Percentiles rank a stretch among this genome's conserved stretches.
These are phyloP conservation scores for Aspergillus clavatus DNA, from an alignment of 2,329 filamentous ascomycete genomes.

Conservation along the genomic window DNA sequence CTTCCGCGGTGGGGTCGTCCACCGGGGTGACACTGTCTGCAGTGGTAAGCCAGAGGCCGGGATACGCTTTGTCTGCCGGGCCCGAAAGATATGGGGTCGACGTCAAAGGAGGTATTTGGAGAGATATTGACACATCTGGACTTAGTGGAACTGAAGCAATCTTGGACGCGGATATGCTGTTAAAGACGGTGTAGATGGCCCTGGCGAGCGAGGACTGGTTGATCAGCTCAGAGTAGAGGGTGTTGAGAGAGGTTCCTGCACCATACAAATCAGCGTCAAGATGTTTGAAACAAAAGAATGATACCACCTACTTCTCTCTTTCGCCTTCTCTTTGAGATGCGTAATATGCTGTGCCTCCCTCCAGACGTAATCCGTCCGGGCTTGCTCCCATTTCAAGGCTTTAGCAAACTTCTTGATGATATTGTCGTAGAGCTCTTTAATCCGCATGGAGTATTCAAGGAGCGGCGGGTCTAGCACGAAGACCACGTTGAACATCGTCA, in stretches of 20 bases:
- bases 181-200: slow-evolving; percentile 76
- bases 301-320: slow-evolving; percentile 49
- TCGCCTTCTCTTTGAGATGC: slow-evolving; percentile 72
- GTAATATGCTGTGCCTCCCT: slow-evolving; percentile 82
- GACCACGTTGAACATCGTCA: slow-evolving; percentile 98
- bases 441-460: slow-evolving; percentile 65
- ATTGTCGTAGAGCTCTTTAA: slow-evolving; percentile 80
- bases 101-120: slow-evolving; percentile 58
- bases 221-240: slow-evolving; percentile 41
- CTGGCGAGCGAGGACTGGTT: slow-evolving; percentile 72
- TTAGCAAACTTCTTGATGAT: slow-evolving; percentile 90
- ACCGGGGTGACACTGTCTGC: slow-evolving; percentile 72
- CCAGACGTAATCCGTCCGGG: slow-evolving; percentile 84
- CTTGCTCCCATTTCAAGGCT: slow-evolving; percentile 87
- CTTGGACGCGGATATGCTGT: slow-evolving; percentile 73
- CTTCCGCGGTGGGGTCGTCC: slow-evolving; percentile 56
- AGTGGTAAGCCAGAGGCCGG: slow-evolving; percentile 80
- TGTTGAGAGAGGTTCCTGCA: slow-evolving; percentile 32
- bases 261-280: slow-evolving; percentile 11
- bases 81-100: slow-evolving; percentile 70
- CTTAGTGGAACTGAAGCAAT: slow-evolving; percentile 81
- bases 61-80: slow-evolving; percentile 63
- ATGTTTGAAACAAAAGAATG: background rate
- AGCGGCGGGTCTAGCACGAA: slow-evolving; percentile 81
- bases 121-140: slow-evolving; percentile 54